Conservation (phyloP, 2,329 filamentous ascomycete species). For the Bipolaris gigantea region DNA sequence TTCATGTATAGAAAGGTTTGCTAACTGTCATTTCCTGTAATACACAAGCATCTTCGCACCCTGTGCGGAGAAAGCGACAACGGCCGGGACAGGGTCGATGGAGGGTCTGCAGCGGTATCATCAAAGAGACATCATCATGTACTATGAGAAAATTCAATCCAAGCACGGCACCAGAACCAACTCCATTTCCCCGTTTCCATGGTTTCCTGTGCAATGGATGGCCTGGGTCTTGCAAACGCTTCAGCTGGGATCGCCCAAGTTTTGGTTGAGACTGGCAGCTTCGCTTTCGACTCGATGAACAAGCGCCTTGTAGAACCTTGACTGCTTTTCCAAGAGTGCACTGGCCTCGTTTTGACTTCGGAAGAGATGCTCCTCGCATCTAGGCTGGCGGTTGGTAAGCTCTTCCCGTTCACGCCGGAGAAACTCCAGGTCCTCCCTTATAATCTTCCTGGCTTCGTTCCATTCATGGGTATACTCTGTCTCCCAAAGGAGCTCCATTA, state of each 20-base stretch:
- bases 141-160: neutral
- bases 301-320: neutral
- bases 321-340: neutral
- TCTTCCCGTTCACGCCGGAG: neutral
- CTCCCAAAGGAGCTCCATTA: neutral
- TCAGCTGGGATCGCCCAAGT: neutral
- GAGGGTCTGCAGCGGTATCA: slow-evolving; percentile 2
- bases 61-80: neutral
- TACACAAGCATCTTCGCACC: neutral
- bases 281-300: neutral
- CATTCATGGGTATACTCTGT: neutral
- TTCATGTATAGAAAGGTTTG: neutral
- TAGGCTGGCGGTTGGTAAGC: neutral
- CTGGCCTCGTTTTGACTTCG: neutral
- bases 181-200: neutral
- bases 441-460: neutral
- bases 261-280: neutral
- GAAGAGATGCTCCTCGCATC: neutral
- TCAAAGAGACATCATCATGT: neutral
- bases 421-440: neutral
- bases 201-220: neutral
- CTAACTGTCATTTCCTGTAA: neutral
- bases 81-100: neutral
- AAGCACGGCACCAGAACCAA: neutral
- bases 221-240: neutral